These are phyloP conservation scores for Paralagenidium karlingii DNA, from an alignment of 352 stramenopile species.

Conservation along the genomic window DNA sequence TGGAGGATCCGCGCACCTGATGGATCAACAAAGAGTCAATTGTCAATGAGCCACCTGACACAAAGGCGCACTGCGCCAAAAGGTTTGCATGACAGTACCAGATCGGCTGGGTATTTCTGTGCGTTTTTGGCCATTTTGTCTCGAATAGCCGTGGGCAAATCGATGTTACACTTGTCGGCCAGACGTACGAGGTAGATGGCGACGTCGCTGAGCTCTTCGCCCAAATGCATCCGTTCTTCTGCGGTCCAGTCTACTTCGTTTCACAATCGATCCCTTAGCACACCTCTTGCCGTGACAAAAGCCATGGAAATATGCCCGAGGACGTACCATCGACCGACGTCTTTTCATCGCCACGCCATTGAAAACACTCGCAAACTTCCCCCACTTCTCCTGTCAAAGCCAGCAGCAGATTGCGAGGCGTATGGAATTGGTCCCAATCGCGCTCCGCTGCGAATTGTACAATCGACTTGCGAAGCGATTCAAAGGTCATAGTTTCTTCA, in stretches of 20 bases:
- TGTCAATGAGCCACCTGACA: no score
- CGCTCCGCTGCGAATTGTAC: no score
- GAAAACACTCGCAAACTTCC: conserved; percentile 92
- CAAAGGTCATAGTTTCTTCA: conserved; percentile 3
- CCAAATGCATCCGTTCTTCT: conserved; percentile 83
- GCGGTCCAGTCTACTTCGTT: conserved; percentile 51
- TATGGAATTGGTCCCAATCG: no score
- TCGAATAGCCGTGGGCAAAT: conserved; percentile 78
- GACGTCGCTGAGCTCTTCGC: conserved; percentile 95
- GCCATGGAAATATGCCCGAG: no score
- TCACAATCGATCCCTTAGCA: no score
- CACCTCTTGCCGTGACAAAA: no score
- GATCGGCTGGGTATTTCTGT: conserved; percentile 65
- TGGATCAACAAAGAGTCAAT: neutral
- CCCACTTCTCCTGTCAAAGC: conserved; percentile 92
- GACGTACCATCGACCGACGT: conserved; percentile 33
- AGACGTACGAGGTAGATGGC: conserved; percentile 95
- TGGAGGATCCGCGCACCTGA: conserved; percentile 48
- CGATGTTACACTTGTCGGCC: conserved; percentile 85
- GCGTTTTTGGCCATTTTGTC: conserved; percentile 90
- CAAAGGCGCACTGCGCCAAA: no score
- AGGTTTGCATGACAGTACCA: conserved; percentile 5
- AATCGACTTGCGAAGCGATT: no score
- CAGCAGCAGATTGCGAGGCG: conserved; percentile 88
- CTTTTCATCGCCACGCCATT: conserved; percentile 88